Evolutionary conservation across 1,284 basidiomycete genomes (phyloP), one percentile per base, ranked within the genome.

Genomic region (Peniophora sp.): DNA sequence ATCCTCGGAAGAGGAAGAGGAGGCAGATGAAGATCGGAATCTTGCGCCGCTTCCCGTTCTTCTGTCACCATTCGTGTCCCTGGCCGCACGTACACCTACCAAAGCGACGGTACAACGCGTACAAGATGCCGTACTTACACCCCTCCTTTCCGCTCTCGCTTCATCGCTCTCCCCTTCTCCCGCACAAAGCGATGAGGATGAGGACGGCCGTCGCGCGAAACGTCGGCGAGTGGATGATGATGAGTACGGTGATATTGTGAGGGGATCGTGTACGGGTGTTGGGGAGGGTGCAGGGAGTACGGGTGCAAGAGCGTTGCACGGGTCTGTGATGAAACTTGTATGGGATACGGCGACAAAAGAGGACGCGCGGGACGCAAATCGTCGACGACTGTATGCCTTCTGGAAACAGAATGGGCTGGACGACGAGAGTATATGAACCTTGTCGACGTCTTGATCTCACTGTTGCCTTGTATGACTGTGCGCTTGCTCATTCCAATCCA

Each of bases 311-410:
- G 55, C 64, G 14, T 61, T 94, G 49, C 79, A 79, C 55, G 77
- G 74, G 53, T 72, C 70, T 24, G 57, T 96, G 11, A 68, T 94
- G 54, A 72, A 74, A 58, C 73, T 67, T 20, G 59, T 95, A 50
- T 95, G 96, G 62, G 78, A 84, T 25, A 71, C 83, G 41, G 93
- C 92, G 12, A 85, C 89, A 56, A 73, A 81, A 46, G 74, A 82
- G 53, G 79, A 83, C 38, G 85, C 89, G 24, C 78, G 81, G 55
- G 88, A 92, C 56, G 70, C 84, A 1, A 92, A 89, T 65, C 77
- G 94, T 57, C 74, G 88, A 64, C 87, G 81, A 68, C 75, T 97
- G 66, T 96, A 95, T 64, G 76, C 75, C 9, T 67, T 94, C 23
- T 96, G 91, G 79, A 84, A 74, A 72, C 36, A 70, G 70, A 43